phyloP scores from a whole-genome alignment of 495 filamentous ascomycete genomes.

The Pseudomonodictys pantanalensis region DNA sequence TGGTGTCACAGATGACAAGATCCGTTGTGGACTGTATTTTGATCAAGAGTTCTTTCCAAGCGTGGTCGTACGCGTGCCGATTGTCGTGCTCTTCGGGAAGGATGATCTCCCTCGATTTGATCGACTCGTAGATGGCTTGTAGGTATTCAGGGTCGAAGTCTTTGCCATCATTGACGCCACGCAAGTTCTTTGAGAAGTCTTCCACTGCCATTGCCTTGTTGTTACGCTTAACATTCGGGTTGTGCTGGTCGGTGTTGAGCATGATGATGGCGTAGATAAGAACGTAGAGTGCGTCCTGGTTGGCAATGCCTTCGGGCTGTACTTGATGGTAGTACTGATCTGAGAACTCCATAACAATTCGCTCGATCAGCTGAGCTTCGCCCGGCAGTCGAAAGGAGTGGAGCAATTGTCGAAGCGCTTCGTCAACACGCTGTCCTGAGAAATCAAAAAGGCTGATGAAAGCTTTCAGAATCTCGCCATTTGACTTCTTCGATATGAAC shows the following conservation, averaged over 20 bases:
- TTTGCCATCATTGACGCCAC: slow-evolving; percentile 79
- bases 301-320: slow-evolving; percentile 70
- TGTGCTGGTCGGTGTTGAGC: slow-evolving; percentile 95
- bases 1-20: slow-evolving; percentile 80
- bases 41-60: slow-evolving; percentile 89
- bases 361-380: slow-evolving; percentile 87
- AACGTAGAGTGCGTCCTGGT: slow-evolving; percentile 86
- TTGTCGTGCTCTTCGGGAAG: slow-evolving; percentile 97
- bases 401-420: slow-evolving; percentile 81
- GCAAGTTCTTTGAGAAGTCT: slow-evolving; percentile 82
- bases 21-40: slow-evolving; percentile 76
- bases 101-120: slow-evolving; percentile 91
- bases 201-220: slow-evolving; percentile 77
- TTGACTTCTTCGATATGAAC: slow-evolving; percentile 83
- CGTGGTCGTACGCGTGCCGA: slow-evolving; percentile 91
- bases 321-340: slow-evolving; percentile 78
- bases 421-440: slow-evolving; percentile 76
- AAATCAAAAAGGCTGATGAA: slow-evolving; percentile 89
- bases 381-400: slow-evolving; percentile 93
- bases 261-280: slow-evolving; percentile 95
- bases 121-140: slow-evolving; percentile 83
- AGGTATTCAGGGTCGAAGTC: slow-evolving; percentile 87
- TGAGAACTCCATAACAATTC: slow-evolving; percentile 82
- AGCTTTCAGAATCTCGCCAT: slow-evolving; percentile 74
- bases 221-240: slow-evolving; percentile 77